Evolutionary conservation across 2,329 filamentous ascomycete genomes (phyloP).

Genomic region (Clarireedia monteithiana): DNA sequence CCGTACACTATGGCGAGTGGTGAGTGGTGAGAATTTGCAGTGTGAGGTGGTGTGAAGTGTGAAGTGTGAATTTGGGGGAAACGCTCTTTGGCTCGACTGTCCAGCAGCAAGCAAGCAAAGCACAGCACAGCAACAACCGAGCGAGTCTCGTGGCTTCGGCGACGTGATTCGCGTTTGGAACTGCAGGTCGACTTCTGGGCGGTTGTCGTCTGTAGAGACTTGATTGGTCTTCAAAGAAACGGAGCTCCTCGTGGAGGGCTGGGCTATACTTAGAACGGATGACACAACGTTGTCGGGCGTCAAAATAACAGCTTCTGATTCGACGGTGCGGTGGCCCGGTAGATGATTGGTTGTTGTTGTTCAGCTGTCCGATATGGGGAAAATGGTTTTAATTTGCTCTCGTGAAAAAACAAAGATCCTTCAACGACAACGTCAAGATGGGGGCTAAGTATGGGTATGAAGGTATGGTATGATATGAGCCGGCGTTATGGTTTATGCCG

Average conservation of each 20-base stretch:
- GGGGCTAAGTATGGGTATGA: constrained; percentile 1
- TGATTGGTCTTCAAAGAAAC: constrained; percentile 16
- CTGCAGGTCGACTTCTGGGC: constrained; percentile 20
- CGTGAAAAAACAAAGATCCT: not conserved
- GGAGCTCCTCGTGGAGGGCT: constrained; percentile 9
- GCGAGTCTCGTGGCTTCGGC: not conserved
- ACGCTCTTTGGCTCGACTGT: too few relatives aligned
- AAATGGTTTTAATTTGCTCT: constrained; percentile 3
- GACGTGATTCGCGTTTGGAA: constrained; percentile 24
- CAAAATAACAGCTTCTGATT: constrained; percentile 7
- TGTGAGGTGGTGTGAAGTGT: too few relatives aligned
- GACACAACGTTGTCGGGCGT: constrained; percentile 12
- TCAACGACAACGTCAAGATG: not conserved
- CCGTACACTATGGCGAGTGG: too few relatives aligned
- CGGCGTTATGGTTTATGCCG: not conserved
- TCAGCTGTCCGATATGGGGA: not conserved
- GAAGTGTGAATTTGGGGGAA: too few relatives aligned
- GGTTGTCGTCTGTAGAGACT: constrained; percentile 9
- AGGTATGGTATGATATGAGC: not conserved
- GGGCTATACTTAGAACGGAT: constrained; percentile 23
- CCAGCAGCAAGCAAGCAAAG: not conserved
- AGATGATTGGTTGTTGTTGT: constrained; percentile 1
- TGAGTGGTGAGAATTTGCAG: too few relatives aligned
- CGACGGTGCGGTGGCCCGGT: not conserved
- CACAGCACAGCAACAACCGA: not conserved